These are phyloP conservation scores for Phytophthora aleatoria DNA, from an alignment of 352 stramenopile species.

Conservation along the genomic window DNA sequence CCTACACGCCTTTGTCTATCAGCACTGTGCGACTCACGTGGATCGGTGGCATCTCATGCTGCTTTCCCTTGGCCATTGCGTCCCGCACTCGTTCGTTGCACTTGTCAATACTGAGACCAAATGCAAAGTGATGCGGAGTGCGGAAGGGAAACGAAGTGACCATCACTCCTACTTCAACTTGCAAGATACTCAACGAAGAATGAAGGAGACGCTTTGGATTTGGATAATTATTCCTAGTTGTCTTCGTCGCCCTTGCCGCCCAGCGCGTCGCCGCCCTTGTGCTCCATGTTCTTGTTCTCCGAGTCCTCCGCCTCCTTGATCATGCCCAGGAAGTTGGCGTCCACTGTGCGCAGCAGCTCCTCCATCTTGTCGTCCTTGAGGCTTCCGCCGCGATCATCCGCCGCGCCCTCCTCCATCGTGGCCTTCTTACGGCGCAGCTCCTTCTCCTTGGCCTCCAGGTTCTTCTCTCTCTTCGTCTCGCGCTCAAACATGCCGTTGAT, in stretches of 20 bases:
- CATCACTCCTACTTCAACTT: constrained; percentile 58
- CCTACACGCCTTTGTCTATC: no score
- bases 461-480: constrained; percentile 97
- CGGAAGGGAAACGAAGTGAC: constrained; percentile 30
- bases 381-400: constrained; percentile 58
- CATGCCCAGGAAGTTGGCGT: constrained; percentile 95
- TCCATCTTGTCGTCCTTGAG: constrained; percentile 95
- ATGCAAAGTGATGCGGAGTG: constrained; percentile 19
- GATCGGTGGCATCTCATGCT: constrained; percentile 27
- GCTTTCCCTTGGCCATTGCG: constrained; percentile 30
- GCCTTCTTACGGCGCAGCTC: constrained; percentile 87
- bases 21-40: constrained; percentile 11
- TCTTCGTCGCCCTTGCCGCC: constrained; percentile 43
- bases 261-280: constrained; percentile 56
- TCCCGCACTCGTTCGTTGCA: constrained; percentile 19
- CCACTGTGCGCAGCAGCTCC: constrained; percentile 91
- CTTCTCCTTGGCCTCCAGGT: constrained; percentile 91
- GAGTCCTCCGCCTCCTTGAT: constrained; percentile 96
- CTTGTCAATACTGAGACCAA: constrained; percentile 27
- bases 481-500: constrained; percentile 97
- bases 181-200: constrained; percentile 3
- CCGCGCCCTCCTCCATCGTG: constrained; percentile 81
- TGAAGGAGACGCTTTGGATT: background rate
- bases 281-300: constrained; percentile 90
- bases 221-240: constrained; percentile 15